phyloP scores from a whole-genome alignment of 1,284 basidiomycete species.

The Ustilago lituana region DNA sequence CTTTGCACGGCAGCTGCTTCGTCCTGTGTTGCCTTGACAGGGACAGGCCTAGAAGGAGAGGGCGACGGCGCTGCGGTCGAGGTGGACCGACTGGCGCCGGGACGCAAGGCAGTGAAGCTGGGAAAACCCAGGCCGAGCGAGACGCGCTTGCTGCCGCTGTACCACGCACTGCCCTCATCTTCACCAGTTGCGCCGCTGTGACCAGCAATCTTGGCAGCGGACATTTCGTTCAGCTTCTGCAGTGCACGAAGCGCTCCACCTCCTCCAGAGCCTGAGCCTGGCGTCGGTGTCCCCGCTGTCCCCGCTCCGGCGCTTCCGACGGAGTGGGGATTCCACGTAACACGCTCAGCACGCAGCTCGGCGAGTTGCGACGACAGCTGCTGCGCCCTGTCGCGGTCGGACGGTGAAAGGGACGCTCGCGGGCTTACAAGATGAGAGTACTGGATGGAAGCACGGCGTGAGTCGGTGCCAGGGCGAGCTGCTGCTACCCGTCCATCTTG shows the following conservation, averaged over 20 bases:
- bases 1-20: not conserved
- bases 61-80: slow-evolving; percentile 4
- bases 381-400: slow-evolving; percentile 31
- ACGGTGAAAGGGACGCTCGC: slow-evolving; percentile 29
- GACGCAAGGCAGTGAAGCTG: slow-evolving; percentile 29
- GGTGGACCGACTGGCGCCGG: slow-evolving; percentile 15
- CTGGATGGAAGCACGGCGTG: slow-evolving; percentile 19
- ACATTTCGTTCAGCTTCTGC: slow-evolving; percentile 45
- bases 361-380: slow-evolving; percentile 32
- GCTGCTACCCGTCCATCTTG: slow-evolving; percentile 11
- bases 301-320: not conserved
- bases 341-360: slow-evolving; percentile 32
- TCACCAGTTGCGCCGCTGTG: slow-evolving; percentile 7
- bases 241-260: slow-evolving; percentile 39
- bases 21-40: not conserved
- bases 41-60: not conserved
- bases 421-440: slow-evolving; percentile 29
- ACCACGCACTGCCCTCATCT: slow-evolving; percentile 4
- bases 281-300: not conserved
- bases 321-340: slow-evolving; percentile 31
- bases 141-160: slow-evolving; percentile 15
- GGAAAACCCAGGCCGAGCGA: slow-evolving; percentile 40
- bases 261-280: slow-evolving; percentile 17
- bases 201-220: slow-evolving; percentile 36
- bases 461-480: no score